Evolutionary conservation across 2,329 filamentous ascomycete species (phyloP), one percentile per base, ranked within the genome.

Genomic region (Monosporascus cannonballus): DNA sequence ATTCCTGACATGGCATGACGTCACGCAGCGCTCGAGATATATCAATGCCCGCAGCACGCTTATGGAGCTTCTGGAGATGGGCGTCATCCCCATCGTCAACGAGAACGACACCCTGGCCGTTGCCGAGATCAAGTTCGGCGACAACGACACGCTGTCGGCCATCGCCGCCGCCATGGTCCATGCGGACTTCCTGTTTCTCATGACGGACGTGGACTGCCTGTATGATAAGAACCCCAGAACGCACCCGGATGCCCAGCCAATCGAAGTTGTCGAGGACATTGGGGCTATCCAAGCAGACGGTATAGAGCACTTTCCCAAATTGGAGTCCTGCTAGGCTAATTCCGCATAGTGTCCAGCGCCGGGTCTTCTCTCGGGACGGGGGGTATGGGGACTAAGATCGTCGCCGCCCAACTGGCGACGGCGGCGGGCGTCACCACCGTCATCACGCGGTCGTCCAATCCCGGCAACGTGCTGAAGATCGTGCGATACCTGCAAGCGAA

Each of bases 111-210:
- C 94, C 3, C 76, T 99, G 51, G 90, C 92, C 24, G 94, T 99
- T 59, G 89, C 93, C 45, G 94, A 99, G 79, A 99, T 99, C 74
- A 97, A 97, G 76, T 99, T 99, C 67, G 94, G 94, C 60, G 94
- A 99, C 76, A 99, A 99, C 64, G 94, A 99, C 71, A 99, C 94
- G 2, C 78, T 99, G 47, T 96, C 91, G 14, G 94, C 94, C 53
- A 96, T 99, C 62, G 96, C 94, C 0, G 90, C 94, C 1, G 94
- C 89, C 60, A 97, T 97, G 91, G 89, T 97, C 20, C 90, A 96
- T 64, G 94, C 94, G 49, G 92, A 99, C 66, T 90, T 96, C 64
- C 79, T 99, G 9, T 99, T 99, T 72, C 80, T 99, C 58, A 97
- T 99, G 94, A 99, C 94, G 1, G 94, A 99, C 67, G 94, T 99